Conservation (phyloP, 345 rosid species). For the Gossypium australe region DNA sequence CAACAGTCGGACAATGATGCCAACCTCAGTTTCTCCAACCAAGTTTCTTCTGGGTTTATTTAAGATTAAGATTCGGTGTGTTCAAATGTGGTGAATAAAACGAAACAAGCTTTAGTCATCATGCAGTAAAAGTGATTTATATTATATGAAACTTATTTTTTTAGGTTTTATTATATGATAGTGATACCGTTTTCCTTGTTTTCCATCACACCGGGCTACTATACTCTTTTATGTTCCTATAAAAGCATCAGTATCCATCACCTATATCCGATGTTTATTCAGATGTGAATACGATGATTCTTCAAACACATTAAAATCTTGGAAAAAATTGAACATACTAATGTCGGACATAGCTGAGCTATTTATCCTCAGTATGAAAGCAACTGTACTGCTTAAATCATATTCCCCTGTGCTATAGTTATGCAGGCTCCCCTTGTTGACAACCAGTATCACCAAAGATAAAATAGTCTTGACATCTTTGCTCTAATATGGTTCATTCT, state of each 20-base stretch:
- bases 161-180: background rate
- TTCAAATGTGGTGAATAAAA: background rate
- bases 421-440: background rate
- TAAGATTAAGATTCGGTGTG: background rate
- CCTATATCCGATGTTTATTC: no score
- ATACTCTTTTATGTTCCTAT: no score
- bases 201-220: no score
- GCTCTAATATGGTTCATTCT: background rate
- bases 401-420: background rate
- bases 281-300: no score
- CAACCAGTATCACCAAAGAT: background rate
- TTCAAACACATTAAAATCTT: no score
- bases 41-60: background rate
- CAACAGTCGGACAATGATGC: background rate
- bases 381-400: background rate
- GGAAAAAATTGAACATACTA: no score
- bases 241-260: no score
- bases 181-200: background rate
- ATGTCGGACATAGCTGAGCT: background rate
- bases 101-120: background rate
- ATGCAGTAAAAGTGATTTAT: background rate
- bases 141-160: background rate
- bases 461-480: background rate
- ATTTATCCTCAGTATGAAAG: background rate
- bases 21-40: background rate